A percentile compares a stretch with the other conserved stretches of the same genome.
Evolutionary conservation across 441 rosid species (phyloP).

Genomic region (Gossypium lobatum): DNA sequence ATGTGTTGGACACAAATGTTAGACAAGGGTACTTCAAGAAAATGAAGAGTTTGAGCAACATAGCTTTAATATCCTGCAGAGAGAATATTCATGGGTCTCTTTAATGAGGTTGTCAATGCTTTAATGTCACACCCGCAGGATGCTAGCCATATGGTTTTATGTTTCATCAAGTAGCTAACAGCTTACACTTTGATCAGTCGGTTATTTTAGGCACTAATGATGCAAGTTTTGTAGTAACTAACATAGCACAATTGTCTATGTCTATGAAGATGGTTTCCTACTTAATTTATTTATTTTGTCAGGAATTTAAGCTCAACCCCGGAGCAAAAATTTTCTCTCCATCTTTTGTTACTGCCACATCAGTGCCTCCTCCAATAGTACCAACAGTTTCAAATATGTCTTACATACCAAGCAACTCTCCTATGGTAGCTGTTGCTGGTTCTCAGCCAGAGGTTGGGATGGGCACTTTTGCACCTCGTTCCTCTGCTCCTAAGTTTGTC

Average conservation of each 20-base stretch:
- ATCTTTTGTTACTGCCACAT: slow-evolving; percentile 37
- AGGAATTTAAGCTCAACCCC: slow-evolving; percentile 89
- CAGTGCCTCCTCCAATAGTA: slow-evolving; percentile 37
- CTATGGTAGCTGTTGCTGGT: slow-evolving; percentile 37
- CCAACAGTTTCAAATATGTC: slow-evolving; percentile 42
- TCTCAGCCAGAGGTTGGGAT: slow-evolving; percentile 50
- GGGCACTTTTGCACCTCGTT: slow-evolving; percentile 40
- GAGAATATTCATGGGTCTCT: not conserved
- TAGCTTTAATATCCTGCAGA: not conserved
- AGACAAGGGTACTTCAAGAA: too few species aligned
- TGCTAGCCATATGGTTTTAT: not conserved
- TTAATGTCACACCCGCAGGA: not conserved
- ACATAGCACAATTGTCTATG: not conserved
- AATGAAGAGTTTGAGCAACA: too few species aligned
- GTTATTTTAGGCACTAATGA: not conserved
- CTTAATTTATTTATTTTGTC: slow-evolving; percentile 7
- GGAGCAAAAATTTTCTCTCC: slow-evolving; percentile 78
- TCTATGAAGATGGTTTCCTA: not conserved
- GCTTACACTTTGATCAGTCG: not conserved
- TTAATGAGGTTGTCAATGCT: not conserved
- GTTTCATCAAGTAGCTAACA: too few species aligned
- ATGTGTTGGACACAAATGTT: too few species aligned
- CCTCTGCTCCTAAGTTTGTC: slow-evolving; percentile 46
- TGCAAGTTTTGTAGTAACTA: slow-evolving; percentile 4
- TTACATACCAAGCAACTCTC: slow-evolving; percentile 47